Evolutionary conservation across 2,329 filamentous ascomycete genomes (phyloP).

Genomic region (Acrocalymma vagum): DNA sequence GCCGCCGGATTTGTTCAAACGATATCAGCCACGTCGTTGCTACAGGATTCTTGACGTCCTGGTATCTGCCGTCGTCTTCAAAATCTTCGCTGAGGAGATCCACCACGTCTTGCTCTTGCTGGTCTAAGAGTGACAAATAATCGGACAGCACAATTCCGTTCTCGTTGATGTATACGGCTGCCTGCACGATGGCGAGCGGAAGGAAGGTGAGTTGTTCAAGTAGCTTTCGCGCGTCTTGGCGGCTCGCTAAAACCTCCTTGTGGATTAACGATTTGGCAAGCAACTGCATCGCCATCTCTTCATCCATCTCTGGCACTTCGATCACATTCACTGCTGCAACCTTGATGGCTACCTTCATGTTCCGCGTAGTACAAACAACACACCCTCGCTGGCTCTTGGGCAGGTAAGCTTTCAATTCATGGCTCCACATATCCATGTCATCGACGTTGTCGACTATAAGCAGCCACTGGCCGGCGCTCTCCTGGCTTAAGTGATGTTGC

Average conservation of each 20-base stretch:
- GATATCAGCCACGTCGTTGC: slow-evolving; percentile 52
- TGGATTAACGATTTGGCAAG: background rate
- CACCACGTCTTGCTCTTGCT: slow-evolving; percentile 38
- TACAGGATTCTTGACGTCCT: slow-evolving; percentile 4
- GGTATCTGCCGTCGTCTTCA: slow-evolving; percentile 43
- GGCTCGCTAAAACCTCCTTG: no score
- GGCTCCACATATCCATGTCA: background rate
- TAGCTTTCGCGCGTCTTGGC: background rate
- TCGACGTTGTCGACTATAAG: slow-evolving; percentile 5
- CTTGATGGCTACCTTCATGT: background rate
- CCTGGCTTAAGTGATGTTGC: background rate
- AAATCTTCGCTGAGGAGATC: slow-evolving; percentile 49
- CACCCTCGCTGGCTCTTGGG: background rate
- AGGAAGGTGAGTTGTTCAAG: slow-evolving; percentile 42
- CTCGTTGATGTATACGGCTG: slow-evolving; percentile 49
- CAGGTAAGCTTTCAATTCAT: background rate
- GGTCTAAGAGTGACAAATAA: slow-evolving; percentile 43
- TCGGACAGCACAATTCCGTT: slow-evolving; percentile 20
- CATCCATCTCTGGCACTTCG: no score
- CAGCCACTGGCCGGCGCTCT: slow-evolving; percentile 12
- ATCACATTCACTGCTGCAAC: background rate
- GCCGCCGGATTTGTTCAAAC: slow-evolving; percentile 39
- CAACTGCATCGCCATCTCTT: no score
- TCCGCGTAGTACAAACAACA: slow-evolving; percentile 1
- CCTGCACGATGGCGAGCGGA: slow-evolving; percentile 32